phyloP scores from a whole-genome alignment of 345 rosid genomes.

The Mangifera indica region DNA sequence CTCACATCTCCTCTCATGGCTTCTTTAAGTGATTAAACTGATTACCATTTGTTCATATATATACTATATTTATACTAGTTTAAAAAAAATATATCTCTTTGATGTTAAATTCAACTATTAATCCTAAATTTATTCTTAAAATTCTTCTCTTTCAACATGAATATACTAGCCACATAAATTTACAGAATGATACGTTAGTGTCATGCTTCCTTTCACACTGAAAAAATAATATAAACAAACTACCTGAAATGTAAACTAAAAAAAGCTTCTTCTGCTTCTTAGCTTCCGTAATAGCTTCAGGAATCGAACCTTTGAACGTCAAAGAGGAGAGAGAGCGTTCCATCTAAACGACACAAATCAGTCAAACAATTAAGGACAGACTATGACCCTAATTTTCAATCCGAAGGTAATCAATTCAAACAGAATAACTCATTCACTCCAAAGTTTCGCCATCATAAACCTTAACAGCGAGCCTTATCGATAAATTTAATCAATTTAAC shows the following conservation, averaged over 20 bases:
- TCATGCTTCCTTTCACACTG: background rate
- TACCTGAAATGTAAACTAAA: conserved; percentile 83
- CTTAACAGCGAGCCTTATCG: background rate
- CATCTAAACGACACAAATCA: conserved; percentile 43
- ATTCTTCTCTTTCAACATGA: background rate
- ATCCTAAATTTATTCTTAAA: too few relatives aligned
- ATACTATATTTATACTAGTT: too few relatives aligned
- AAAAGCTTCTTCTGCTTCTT: conserved; percentile 73
- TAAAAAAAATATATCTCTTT: too few relatives aligned
- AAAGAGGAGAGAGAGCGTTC: conserved; percentile 54
- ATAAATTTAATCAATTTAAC: too few relatives aligned
- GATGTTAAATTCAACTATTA: too few relatives aligned
- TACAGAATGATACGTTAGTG: too few relatives aligned
- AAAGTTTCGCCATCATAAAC: too few relatives aligned
- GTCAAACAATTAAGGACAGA: background rate
- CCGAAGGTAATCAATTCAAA: background rate
- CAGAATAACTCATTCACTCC: too few relatives aligned
- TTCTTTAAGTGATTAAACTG: too few relatives aligned
- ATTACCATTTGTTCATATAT: too few relatives aligned
- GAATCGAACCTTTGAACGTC: conserved; percentile 60
- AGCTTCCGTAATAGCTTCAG: conserved; percentile 73
- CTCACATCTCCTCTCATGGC: too few relatives aligned
- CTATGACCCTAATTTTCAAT: background rate
- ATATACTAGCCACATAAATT: background rate
- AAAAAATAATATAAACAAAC: too few relatives aligned